Evolutionary conservation across 257 asterid genomes (phyloP).

Genomic region (Solanum habrochaites): DNA sequence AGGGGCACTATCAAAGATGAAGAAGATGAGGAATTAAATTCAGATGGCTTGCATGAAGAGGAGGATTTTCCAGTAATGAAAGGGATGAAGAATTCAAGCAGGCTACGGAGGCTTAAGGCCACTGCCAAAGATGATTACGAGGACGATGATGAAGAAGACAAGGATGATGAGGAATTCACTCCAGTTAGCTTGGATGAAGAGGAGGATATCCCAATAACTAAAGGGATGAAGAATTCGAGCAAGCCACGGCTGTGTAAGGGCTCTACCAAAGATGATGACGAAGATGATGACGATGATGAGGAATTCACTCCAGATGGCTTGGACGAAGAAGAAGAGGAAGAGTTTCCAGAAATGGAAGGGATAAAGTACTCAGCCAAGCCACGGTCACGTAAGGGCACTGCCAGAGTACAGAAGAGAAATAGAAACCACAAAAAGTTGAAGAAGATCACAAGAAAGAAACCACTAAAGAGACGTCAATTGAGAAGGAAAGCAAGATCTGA

Average conservation of each 20-base stretch:
- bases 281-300: conserved; percentile 25
- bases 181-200: conserved; percentile 24
- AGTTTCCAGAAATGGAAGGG: conserved; percentile 5
- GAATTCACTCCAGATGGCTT: conserved; percentile 27
- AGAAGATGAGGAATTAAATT: conserved; percentile 25
- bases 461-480: conserved; percentile 1
- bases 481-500: conserved; percentile 22
- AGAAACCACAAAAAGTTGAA: conserved; percentile 14
- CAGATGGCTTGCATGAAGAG: conserved; percentile 23
- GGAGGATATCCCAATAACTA: conserved; percentile 10
- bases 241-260: conserved; percentile 4
- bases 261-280: conserved; percentile 8
- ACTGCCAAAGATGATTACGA: conserved; percentile 4
- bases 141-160: conserved; percentile 11
- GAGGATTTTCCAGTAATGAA: conserved; percentile 12
- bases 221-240: conserved; percentile 13
- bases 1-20: conserved; percentile 11
- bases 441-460: conserved; percentile 19
- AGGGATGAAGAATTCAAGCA: conserved; percentile 7
- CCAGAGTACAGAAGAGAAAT: conserved; percentile 5
- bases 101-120: not conserved
- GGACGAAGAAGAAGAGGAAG: conserved; percentile 26
- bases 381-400: not conserved
- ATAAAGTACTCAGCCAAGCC: conserved; percentile 5
- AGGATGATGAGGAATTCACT: conserved; percentile 22